Conservation (phyloP, 1,139 yeast species). For the Trichomonascaceae sp. region DNA sequence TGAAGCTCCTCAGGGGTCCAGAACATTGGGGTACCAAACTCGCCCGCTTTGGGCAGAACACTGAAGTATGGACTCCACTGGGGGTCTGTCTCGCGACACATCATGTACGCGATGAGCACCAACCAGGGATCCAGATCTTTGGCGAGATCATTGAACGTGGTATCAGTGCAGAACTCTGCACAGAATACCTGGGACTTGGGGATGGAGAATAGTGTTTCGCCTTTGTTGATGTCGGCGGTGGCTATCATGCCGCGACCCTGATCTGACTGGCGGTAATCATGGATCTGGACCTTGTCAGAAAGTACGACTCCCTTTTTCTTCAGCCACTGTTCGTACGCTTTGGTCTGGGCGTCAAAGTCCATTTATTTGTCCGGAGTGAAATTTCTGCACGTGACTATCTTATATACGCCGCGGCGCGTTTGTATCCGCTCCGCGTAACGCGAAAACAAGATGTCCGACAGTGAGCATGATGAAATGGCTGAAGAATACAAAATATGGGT, state of each 20-base stretch:
- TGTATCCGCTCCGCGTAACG: too few relatives aligned
- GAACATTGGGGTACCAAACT: constrained; percentile 67
- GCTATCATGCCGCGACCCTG: constrained; percentile 82
- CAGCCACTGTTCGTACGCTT: constrained; percentile 43
- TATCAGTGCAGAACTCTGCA: constrained; percentile 36
- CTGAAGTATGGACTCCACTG: constrained; percentile 60
- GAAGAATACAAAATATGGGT: constrained; percentile 83
- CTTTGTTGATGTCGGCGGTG: constrained; percentile 40
- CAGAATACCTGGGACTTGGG: constrained; percentile 49
- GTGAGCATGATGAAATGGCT: constrained; percentile 5
- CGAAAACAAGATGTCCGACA: neutral
- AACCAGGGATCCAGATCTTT: constrained; percentile 48
- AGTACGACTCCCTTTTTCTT: constrained; percentile 31
- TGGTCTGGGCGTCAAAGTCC: constrained; percentile 27
- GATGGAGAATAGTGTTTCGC: constrained; percentile 52
- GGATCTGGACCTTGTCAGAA: constrained; percentile 43
- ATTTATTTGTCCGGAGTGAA: too few relatives aligned
- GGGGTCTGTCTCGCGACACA: constrained; percentile 39
- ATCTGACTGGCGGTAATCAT: constrained; percentile 41
- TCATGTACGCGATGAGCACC: constrained; percentile 50
- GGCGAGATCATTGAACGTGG: constrained; percentile 19
- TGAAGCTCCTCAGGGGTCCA: constrained; percentile 50
- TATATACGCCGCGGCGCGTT: too few relatives aligned
- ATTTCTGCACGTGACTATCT: too few relatives aligned
- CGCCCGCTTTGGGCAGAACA: constrained; percentile 49